Evolutionary conservation across 2,329 filamentous ascomycete genomes (phyloP), one percentile per base, ranked within the genome.

Genomic region (Aspergillus aculeatus): DNA sequence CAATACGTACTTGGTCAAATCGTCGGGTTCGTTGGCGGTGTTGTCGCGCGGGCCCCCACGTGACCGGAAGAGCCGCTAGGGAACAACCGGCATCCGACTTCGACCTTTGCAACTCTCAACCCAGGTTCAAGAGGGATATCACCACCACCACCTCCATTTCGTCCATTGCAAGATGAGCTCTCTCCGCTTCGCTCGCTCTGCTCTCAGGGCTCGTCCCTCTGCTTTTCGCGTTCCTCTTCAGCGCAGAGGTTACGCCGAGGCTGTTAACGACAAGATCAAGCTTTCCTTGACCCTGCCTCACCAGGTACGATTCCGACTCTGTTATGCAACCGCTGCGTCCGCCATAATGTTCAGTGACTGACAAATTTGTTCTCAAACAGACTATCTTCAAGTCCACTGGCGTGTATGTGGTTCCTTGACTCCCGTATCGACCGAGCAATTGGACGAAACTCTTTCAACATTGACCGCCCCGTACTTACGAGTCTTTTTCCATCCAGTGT

Each of bases 221-320:
- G 85, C 89, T 78, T 83, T 94, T 80, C 86, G 89, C 78, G 84
- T 87, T 70, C 87, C 90, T 71, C 75, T 91, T 68, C 90, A 93
- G 84, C 89, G 92, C 80, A 88, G 95, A 85, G 89, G 89, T 73
- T 99, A 99, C 80, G 95, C 91, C 73, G 91, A 94, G 77, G 90
- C 90, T 70, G 88, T 92, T 72, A 82, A 88, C 75, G 91, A 94
- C 86, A 94, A 94, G 88, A 96, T 99, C 86, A 96, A 96, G 89
- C 89, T 99, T 83, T 96, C 92, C 85, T 85, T 99, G 83, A 88
- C 91, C 78, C 90, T 99, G 73, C 95, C 95, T 83, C 94, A 98
- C 83, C 91, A 97, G 92, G 95, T 98, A 92, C 81, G 90, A 63
- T 58, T 64, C 68, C 62, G 64, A 66, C 54, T 53, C 61, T 62